Base-by-base conservation (phyloP, 2,329 filamentous ascomycete genomes). In the Fusarium avenaceum region DNA sequence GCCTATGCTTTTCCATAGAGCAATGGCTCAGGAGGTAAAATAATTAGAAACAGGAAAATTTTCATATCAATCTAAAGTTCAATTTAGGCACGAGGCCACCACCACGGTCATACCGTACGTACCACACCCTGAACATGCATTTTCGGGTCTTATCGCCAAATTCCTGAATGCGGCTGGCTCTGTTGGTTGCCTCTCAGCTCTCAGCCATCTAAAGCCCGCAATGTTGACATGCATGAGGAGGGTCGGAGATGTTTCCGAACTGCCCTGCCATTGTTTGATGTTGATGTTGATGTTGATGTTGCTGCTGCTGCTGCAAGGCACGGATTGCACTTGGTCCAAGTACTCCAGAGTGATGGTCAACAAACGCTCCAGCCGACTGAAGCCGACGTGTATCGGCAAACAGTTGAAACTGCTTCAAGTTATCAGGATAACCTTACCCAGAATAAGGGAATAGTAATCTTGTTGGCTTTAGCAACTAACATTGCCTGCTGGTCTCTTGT, bases 181-280 rank as follows among this genome's bases (percentile, higher is more conserved):
- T 49, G 52, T 63, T 63, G 66, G 66, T 53, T 69, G 62, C 66
- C 62, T 70, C 66, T 63, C 35, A 51, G n/a, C 35, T 70, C 66
- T 63, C 35, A 51, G n/a, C 35, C 7, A 17, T n/a, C 7, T 48
- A 15, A 63, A 43, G 44, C 54, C 53, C 50, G 44, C 33, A 59
- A 67, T n/a, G 38, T 51, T 69, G 67, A 70, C 58, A 46, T 69
- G 67, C 67, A 70, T 70, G 50, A 70, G 40, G 54, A 49, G 24
- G 44, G 24, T 52, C 40, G 35, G 58, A 52, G 33, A 43, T 44
- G 61, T 42, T 63, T 30, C 48, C 43, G 59, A 43, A 10, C 28
- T 57, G 52, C 47, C 53, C 46, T 42, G 51, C 42, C 43, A 38
- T 45, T 30, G 54, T 24, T 24, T 24, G 24, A 24, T 24, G 24